phyloP scores from a whole-genome alignment of 2,329 filamentous ascomycete genomes.

The Alternaria angustiovoidea region DNA sequence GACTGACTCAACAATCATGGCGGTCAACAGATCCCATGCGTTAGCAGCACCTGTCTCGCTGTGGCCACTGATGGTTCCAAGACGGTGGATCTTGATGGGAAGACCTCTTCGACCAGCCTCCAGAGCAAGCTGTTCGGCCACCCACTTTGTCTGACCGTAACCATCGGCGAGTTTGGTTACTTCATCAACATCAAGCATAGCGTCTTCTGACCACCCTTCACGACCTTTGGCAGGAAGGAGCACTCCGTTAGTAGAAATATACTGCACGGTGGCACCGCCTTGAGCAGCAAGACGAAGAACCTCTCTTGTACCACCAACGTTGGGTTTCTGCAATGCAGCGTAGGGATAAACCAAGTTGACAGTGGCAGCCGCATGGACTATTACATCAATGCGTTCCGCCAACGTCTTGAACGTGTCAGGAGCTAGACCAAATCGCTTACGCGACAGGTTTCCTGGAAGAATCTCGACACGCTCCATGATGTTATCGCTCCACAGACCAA shows the following conservation, averaged over 20 bases:
- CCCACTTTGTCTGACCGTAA: slow-evolving; percentile 84
- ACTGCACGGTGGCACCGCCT: slow-evolving; percentile 75
- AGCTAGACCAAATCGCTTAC: slow-evolving; percentile 72
- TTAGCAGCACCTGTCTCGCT: slow-evolving; percentile 78
- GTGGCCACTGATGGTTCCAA: slow-evolving; percentile 81
- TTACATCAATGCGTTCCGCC: slow-evolving; percentile 71
- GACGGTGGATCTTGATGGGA: slow-evolving; percentile 74
- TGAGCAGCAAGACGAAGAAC: slow-evolving; percentile 74
- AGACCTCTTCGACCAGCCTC: slow-evolving; percentile 74
- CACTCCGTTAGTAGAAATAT: slow-evolving; percentile 82
- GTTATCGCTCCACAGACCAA: slow-evolving; percentile 78
- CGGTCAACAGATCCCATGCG: slow-evolving; percentile 78
- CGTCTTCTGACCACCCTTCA: slow-evolving; percentile 74
- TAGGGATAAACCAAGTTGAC: slow-evolving; percentile 81
- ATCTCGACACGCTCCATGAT: slow-evolving; percentile 82
- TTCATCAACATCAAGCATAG: slow-evolving; percentile 71
- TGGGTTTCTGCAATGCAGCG: slow-evolving; percentile 75
- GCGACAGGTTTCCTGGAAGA: slow-evolving; percentile 74
- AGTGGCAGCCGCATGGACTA: slow-evolving; percentile 79
- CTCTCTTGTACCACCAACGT: slow-evolving; percentile 81
- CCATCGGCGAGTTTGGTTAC: slow-evolving; percentile 75
- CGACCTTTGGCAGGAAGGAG: slow-evolving; percentile 68
- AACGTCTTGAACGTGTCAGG: slow-evolving; percentile 71
- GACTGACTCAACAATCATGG: slow-evolving; percentile 78
- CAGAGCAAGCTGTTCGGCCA: slow-evolving; percentile 76